Percentiles rank a stretch among this genome's conserved stretches.
Evolutionary conservation across 2,329 filamentous ascomycete genomes (phyloP).

Genomic region (Colletotrichum phormii): DNA sequence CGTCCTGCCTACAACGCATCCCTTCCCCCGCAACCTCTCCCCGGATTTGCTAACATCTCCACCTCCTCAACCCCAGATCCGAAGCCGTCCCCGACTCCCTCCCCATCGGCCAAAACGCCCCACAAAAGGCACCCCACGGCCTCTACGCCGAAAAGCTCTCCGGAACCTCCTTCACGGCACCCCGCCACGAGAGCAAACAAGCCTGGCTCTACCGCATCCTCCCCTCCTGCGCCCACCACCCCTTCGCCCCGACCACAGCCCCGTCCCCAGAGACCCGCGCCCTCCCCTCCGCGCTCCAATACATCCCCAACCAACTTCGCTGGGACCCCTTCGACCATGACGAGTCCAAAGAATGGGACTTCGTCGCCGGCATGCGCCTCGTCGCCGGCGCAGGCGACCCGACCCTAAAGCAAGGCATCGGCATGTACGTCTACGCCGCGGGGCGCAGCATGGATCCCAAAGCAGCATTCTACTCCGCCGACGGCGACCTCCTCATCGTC

Average conservation of each 20-base stretch:
- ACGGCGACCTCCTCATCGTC: constrained; percentile 83
- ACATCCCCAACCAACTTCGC: constrained; percentile 83
- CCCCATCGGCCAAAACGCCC: constrained; percentile 82
- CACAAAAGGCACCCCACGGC: constrained; percentile 81
- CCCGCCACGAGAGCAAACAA: constrained; percentile 76
- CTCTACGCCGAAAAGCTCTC: constrained; percentile 87
- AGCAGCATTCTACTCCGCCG: constrained; percentile 85
- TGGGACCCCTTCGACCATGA: constrained; percentile 84
- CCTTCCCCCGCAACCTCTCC: background rate
- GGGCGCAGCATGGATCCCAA: constrained; percentile 81
- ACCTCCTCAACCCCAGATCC: constrained; percentile 60
- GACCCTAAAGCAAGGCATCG: constrained; percentile 81
- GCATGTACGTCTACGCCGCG: constrained; percentile 84
- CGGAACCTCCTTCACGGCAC: constrained; percentile 78
- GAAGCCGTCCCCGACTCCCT: constrained; percentile 82
- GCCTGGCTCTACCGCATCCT: constrained; percentile 79
- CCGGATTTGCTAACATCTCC: background rate
- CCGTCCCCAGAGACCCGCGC: constrained; percentile 36
- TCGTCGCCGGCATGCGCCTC: constrained; percentile 71
- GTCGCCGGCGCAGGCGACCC: constrained; percentile 85
- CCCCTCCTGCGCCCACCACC: constrained; percentile 71
- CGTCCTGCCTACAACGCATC: background rate
- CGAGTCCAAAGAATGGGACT: constrained; percentile 62
- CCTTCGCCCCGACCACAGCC: constrained; percentile 60
- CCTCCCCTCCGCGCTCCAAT: constrained; percentile 65